Conservation (phyloP, 1,139 yeast genomes). For the Blastobotrys arbuscula region DNA sequence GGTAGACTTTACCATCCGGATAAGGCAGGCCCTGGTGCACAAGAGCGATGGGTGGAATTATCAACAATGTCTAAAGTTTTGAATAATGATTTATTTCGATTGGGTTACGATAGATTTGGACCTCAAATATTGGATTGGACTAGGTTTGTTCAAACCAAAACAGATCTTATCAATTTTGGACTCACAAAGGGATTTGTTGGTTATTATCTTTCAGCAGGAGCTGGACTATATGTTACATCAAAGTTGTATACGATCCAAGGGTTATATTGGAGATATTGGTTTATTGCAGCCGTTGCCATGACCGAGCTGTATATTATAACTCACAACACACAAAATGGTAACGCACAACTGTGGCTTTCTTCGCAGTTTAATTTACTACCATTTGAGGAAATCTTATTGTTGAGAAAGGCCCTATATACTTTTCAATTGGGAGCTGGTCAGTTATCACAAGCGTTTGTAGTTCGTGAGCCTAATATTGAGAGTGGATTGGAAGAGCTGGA, state of each 20-base stretch:
- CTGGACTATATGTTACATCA: background rate
- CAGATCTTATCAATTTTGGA: constrained; percentile 4
- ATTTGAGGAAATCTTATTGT: constrained; percentile 7
- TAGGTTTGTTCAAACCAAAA: background rate
- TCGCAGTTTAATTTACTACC: constrained; percentile 7
- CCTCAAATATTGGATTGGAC: constrained; percentile 6
- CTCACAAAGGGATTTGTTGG: background rate
- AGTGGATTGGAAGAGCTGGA: background rate
- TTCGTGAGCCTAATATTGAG: background rate
- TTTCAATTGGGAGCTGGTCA: constrained; percentile 2
- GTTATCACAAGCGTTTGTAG: background rate
- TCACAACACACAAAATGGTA: background rate
- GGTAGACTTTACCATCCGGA: constrained; percentile 34
- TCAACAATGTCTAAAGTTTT: constrained; percentile 30
- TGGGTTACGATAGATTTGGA: constrained; percentile 35
- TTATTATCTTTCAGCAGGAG: background rate
- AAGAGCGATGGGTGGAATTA: constrained; percentile 25
- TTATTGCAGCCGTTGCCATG: constrained; percentile 2
- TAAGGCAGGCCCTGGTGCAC: constrained; percentile 23
- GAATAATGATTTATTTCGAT: constrained; percentile 24
- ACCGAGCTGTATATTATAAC: constrained; percentile 7
- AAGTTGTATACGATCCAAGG: background rate
- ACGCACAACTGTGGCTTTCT: background rate
- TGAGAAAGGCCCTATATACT: constrained; percentile 3
- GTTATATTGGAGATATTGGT: constrained; percentile 11